These are phyloP conservation scores for Cutaneotrichosporon mucoides DNA, from an alignment of 1,284 basidiomycete genomes.

Conservation along the genomic window DNA sequence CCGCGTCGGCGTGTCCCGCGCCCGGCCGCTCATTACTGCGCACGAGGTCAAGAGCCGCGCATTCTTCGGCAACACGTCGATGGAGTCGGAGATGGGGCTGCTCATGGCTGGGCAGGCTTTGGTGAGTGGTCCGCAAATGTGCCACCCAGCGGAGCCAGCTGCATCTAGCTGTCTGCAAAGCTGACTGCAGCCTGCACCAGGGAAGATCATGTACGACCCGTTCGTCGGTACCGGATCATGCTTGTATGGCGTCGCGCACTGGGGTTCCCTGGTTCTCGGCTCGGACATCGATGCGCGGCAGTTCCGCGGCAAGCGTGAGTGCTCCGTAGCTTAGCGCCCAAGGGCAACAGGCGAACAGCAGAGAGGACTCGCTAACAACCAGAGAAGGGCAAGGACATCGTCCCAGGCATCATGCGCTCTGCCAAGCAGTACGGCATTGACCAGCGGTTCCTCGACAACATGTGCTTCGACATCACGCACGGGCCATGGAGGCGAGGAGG, in stretches of 20 bases:
- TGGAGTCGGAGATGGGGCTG: constrained; percentile 93
- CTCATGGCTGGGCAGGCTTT: constrained; percentile 94
- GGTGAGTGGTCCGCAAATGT: constrained; percentile 48
- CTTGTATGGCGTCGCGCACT: constrained; percentile 78
- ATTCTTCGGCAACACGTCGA: constrained; percentile 95
- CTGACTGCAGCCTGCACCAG: constrained; percentile 65
- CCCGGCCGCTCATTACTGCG: constrained; percentile 61
- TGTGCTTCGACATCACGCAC: constrained; percentile 84
- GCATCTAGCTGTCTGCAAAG: no score
- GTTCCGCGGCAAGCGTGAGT: constrained; percentile 77
- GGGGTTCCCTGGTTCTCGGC: constrained; percentile 82
- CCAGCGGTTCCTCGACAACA: constrained; percentile 72
- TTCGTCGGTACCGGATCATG: constrained; percentile 97
- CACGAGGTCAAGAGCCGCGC: constrained; percentile 86
- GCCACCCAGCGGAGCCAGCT: no score
- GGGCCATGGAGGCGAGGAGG: constrained; percentile 84
- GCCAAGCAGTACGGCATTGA: constrained; percentile 81
- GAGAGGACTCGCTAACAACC: not conserved
- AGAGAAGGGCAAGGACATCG: constrained; percentile 48
- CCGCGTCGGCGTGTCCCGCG: constrained; percentile 72
- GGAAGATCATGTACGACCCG: constrained; percentile 91
- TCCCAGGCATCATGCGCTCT: constrained; percentile 69
- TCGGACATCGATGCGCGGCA: constrained; percentile 97
- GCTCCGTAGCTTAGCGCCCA: no score
- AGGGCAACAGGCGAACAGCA: no score